A percentile compares a stretch with the other conserved stretches of the same genome.
Conservation (phyloP, 129 eudicot species). For the Flaveria trinervia region DNA sequence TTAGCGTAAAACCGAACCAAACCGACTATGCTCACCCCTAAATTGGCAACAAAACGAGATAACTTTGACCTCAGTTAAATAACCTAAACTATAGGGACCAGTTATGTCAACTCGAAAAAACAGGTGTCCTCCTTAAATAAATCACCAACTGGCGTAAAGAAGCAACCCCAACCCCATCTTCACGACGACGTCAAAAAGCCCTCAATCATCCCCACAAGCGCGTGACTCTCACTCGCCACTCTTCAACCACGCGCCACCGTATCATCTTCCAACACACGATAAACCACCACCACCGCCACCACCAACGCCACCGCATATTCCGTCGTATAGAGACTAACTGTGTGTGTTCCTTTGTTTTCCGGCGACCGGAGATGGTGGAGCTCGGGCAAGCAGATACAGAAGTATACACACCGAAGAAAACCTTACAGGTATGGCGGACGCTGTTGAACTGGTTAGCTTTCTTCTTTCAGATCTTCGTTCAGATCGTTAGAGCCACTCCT, state of each 20-base stretch:
- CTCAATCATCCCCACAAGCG: slow-evolving; percentile 19
- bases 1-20: no score
- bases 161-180: slow-evolving; percentile 28
- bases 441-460: slow-evolving; percentile 84
- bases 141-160: slow-evolving; percentile 28
- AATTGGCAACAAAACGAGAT: neutral
- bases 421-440: slow-evolving; percentile 78
- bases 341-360: neutral
- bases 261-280: slow-evolving; percentile 18
- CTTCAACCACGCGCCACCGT: slow-evolving; percentile 32
- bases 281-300: neutral
- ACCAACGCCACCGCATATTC: no score
- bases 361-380: slow-evolving; percentile 59
- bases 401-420: slow-evolving; percentile 71
- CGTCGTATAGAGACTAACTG: neutral
- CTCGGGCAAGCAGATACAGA: slow-evolving; percentile 61
- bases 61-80: neutral
- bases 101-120: neutral
- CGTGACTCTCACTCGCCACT: slow-evolving; percentile 29
- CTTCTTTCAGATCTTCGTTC: slow-evolving; percentile 91
- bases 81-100: neutral
- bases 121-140: slow-evolving; percentile 16
- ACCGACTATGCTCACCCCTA: no score
- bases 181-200: slow-evolving; percentile 23
- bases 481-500: slow-evolving; percentile 92